phyloP scores from a whole-genome alignment of 2,329 filamentous ascomycete genomes.

The Paraphoma chrysanthemicola region DNA sequence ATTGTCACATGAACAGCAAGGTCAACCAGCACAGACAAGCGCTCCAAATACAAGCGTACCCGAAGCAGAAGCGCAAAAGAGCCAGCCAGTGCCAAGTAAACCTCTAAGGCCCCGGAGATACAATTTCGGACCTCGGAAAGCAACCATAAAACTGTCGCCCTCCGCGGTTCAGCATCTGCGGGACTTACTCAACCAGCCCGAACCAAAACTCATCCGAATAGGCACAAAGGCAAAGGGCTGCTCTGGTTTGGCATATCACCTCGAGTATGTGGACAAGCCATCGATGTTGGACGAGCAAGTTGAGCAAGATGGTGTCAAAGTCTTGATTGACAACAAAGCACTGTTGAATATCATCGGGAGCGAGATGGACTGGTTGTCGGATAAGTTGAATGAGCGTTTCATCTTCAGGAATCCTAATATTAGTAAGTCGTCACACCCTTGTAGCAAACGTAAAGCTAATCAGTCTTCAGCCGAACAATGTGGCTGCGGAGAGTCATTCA shows the following conservation, averaged over 20 bases:
- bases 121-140: slow-evolving; percentile 83
- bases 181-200: slow-evolving; percentile 78
- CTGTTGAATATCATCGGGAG: slow-evolving; percentile 97
- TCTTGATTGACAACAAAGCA: slow-evolving; percentile 96
- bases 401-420: slow-evolving; percentile 98
- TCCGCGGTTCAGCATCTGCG: slow-evolving; percentile 81
- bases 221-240: slow-evolving; percentile 94
- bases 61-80: slow-evolving; percentile 72
- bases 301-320: slow-evolving; percentile 94
- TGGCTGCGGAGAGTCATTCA: slow-evolving; percentile 96
- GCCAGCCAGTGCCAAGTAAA: slow-evolving; percentile 56
- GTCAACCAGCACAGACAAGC: slow-evolving; percentile 22
- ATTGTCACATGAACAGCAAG: slow-evolving; percentile 31
- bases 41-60: slow-evolving; percentile 56
- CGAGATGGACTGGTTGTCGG: slow-evolving; percentile 99
- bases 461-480: slow-evolving; percentile 82
- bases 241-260: slow-evolving; percentile 88
- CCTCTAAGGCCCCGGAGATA: slow-evolving; percentile 63
- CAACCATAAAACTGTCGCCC: slow-evolving; percentile 85
- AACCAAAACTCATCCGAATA: slow-evolving; percentile 91
- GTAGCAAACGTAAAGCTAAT: slow-evolving; percentile 25
- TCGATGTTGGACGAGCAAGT: slow-evolving; percentile 89
- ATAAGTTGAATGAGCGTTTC: slow-evolving; percentile 90
- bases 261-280: slow-evolving; percentile 94
- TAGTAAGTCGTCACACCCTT: slow-evolving; percentile 69